Conservation (phyloP, 495 filamentous ascomycete species). For the Penicillium manginii region DNA sequence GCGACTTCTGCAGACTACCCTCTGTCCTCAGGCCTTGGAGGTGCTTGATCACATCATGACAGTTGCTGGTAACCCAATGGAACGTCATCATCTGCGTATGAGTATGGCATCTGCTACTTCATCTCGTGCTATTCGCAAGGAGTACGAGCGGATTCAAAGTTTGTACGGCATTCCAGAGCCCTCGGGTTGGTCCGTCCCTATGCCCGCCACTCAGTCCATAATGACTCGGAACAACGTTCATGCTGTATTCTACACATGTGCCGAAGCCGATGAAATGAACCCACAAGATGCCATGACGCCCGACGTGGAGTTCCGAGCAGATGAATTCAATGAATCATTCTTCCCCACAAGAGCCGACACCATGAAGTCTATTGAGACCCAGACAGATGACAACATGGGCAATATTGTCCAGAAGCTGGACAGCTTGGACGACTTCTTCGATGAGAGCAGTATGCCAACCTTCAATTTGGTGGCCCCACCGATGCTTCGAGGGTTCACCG, state of each 20-base stretch:
- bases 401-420: slow-evolving; percentile 90
- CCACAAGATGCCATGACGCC: slow-evolving; percentile 69
- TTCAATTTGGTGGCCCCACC: slow-evolving; percentile 45
- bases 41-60: slow-evolving; percentile 94
- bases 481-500: slow-evolving; percentile 66
- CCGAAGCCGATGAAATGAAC: slow-evolving; percentile 61
- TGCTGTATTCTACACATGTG: slow-evolving; percentile 90
- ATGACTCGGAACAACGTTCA: slow-evolving; percentile 91
- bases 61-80: slow-evolving; percentile 90
- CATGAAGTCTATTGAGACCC: slow-evolving; percentile 87
- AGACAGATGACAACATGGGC: slow-evolving; percentile 75
- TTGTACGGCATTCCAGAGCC: slow-evolving; percentile 96
- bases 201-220: slow-evolving; percentile 84
- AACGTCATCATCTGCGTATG: slow-evolving; percentile 93
- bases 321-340: slow-evolving; percentile 82
- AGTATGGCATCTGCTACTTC: slow-evolving; percentile 82
- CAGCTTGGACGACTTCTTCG: slow-evolving; percentile 94
- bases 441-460: slow-evolving; percentile 60
- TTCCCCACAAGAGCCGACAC: slow-evolving; percentile 83
- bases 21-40: slow-evolving; percentile 86
- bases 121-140: slow-evolving; percentile 82
- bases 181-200: slow-evolving; percentile 94
- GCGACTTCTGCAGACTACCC: slow-evolving; percentile 87
- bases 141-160: slow-evolving; percentile 91
- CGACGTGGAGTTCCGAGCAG: slow-evolving; percentile 87